Evolutionary conservation across 768 basidiomycete genomes (phyloP), one percentile per base, ranked within the genome.

Genomic region (Macrolepiota fuliginosa): DNA sequence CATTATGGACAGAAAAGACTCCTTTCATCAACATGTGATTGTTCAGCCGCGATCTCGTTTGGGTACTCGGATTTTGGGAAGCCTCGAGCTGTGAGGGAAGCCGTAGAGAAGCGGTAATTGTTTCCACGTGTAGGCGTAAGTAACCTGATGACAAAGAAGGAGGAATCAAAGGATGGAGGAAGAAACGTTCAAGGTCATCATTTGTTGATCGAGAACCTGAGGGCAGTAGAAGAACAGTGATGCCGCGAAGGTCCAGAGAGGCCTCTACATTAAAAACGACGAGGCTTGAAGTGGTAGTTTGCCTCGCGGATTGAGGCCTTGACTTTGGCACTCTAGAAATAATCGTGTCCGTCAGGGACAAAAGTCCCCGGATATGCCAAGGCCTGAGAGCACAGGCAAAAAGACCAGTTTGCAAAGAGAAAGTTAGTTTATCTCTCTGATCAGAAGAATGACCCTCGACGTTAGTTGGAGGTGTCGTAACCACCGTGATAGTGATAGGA

Each of bases 351-450:
- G 71, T 65, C 17, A 84, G 63, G 32, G 80, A 76, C 50, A 86
- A 54, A 1, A 90, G 61, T 58, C 76, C 74, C 19, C 78, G 75
- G 24, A 90, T 67, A 66, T 90, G 87, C 72, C 81, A 78, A 7
- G 87, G 83, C 56, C 75, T 77, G 55, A 88, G 67, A 12, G 81
- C 82, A 64, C 81, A 82, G 2, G 84, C 81, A n/a, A 90, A 75
- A 72, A 42, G 85, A 50, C 37, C 79, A 73, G 2, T 88, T 45
- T 50, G 73, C 68, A 7, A 82, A 63, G 53, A 54, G 17, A 61
- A 55, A 2, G 52, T 37, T 12, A 61, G 47, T 25, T 62, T 71
- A 62, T 80, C 81, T 36, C 46, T 40, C 40, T 51, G 22, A 19
- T 54, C 36, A 13, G 47, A 24, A n/a, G 25, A 10, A 39, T 27